Evolutionary conservation across 805 yeast species (phyloP).

Genomic region (Zygoascus ofunaensis): DNA sequence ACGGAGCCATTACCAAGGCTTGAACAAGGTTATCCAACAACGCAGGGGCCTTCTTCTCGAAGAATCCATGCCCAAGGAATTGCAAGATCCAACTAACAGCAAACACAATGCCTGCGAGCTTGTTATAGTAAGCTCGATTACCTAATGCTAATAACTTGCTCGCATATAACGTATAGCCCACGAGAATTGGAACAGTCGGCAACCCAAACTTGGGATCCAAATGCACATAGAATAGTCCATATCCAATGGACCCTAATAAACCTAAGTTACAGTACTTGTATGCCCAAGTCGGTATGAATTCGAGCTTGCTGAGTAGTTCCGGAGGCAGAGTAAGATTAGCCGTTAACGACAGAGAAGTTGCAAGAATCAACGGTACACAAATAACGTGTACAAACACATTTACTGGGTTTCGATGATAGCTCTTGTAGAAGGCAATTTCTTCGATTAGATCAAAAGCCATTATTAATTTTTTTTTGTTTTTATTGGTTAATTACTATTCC

Average conservation of each 20-base stretch:
- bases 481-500: too few relatives aligned
- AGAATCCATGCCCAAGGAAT: slow-evolving; percentile 78
- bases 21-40: slow-evolving; percentile 72
- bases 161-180: slow-evolving; percentile 22
- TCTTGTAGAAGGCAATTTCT: slow-evolving; percentile 52
- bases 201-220: slow-evolving; percentile 48
- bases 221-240: slow-evolving; percentile 47
- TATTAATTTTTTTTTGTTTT: neutral
- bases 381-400: slow-evolving; percentile 71
- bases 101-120: slow-evolving; percentile 33
- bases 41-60: slow-evolving; percentile 81
- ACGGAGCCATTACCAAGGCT: slow-evolving; percentile 86
- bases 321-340: slow-evolving; percentile 23
- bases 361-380: slow-evolving; percentile 71
- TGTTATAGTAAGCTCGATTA: slow-evolving; percentile 14
- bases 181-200: slow-evolving; percentile 34
- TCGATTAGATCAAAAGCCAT: slow-evolving; percentile 32
- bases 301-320: slow-evolving; percentile 3
- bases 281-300: slow-evolving; percentile 8
- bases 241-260: slow-evolving; percentile 36
- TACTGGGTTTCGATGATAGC: slow-evolving; percentile 34
- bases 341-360: slow-evolving; percentile 40
- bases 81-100: slow-evolving; percentile 67
- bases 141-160: slow-evolving; percentile 17
- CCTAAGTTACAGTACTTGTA: slow-evolving; percentile 37